Evolutionary conservation across 345 rosid species (phyloP), one percentile per base, ranked within the genome.

Genomic region (Rubroshorea leprosula): DNA sequence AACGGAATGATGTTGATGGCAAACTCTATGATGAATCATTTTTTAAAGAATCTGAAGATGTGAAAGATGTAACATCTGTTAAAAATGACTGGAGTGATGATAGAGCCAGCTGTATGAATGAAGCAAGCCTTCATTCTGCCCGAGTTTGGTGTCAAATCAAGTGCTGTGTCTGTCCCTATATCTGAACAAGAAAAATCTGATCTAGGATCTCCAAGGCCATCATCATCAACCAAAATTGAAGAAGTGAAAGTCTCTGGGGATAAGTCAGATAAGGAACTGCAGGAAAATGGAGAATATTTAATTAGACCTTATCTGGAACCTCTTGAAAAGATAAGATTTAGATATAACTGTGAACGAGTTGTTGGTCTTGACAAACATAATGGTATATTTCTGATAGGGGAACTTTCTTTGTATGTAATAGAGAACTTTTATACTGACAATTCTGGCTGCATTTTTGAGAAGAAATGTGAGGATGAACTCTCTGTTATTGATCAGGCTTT

Each of bases 401-500:
- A 94, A 61, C 78, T 83, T 67, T 83, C 81, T 69, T 75, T 90
- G 58, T 94, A 94, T 65, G 82, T 94, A 58, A 94, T 94, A 27
- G 97, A 94, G 73, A 94, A 94, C 71, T 90, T 94, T 55, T 94
- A 76, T 61, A 85, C 90, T 50, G 95, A 90, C 49, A 73, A 80
- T 23, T 75, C 85, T 46, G 95, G 89, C 61, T 80, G 91, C 77
- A 83, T 94, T 47, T 90, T 87, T 77, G 99, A 94, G 76, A 94
- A 94, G 82, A 87, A 87, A 80, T 81, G 76, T 44, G 95, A 87
- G 78, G 95, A 90, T 73, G 97, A 87, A 65, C 85, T 94, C 79
- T 94, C 99, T 38, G 86, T 94, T 58, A 94, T 94, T 76, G 99
- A 94, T 77, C 99, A 87, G 81, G 99, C 97, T 35, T 77, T 94